Evolutionary conservation across 208 protist genomes (phyloP), one percentile per base, ranked within the genome.

Genomic region (Trypanosoma lewisi): DNA sequence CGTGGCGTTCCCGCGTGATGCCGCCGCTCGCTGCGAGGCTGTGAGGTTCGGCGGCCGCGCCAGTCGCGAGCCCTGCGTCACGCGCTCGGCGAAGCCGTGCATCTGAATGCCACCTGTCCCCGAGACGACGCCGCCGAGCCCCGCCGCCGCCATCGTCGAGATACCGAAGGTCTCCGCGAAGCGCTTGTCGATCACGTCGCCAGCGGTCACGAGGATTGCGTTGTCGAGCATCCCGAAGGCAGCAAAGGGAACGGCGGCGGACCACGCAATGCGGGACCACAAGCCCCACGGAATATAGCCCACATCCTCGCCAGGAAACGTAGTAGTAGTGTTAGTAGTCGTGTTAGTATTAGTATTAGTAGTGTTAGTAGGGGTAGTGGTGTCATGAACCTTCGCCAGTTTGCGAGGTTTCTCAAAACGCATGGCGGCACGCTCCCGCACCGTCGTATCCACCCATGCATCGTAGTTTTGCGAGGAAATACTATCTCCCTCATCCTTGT

Each of bases 161-260:
- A 94, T 52, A 9, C 77, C 68, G 34, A 93, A 84, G 33, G 64
- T 63, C 31, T 80, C 75, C 7, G 82, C 78, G 36, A 93, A 58
- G 37, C 70, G 73, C 56, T 74, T 77, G 55, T 96, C 91, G 56
- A 96, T 89, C 0, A 77, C 75, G 45, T 91, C 88, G 8, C 91
- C 88, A 27, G 77, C 78, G 11, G 92, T 72, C 12, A 96, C 73
- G 23, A 96, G 67, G 11, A 85, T 89, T 48, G 63, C 62, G 63
- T 96, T 96, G 73, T 95, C 88, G 17, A 95, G 68, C 50, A 87
- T 61, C 23, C 91, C 91, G 61, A 96, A 96, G 1, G 85, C 91
- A 28, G 94, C 70, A 50, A 96, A 96, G 4, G 91, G 91, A 9
- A 83, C 62, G 4, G 75, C 77, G 41, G 83, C 73, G 27, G 71